Evolutionary conservation across 169 alveolate species (phyloP), one percentile per base, ranked within the genome.

Genomic region (Eimeria necatrix): DNA sequence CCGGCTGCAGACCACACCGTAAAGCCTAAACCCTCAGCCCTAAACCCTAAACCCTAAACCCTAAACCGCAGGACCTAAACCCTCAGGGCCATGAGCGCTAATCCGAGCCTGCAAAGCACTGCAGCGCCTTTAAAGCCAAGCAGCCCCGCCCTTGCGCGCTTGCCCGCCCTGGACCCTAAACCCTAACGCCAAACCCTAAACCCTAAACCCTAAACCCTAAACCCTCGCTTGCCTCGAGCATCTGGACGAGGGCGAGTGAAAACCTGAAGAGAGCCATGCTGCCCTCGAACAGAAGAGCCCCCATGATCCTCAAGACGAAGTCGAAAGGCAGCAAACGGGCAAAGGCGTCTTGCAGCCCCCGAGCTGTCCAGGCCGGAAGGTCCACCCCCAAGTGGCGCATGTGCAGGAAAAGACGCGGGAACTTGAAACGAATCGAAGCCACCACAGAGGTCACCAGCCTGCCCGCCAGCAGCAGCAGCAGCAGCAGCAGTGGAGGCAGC

Each of bases 281-380:
- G 87, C 96, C 96, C 24, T 93, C 96, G 83, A 61, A 91, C 59
- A 91, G 92, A 51, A 91, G 26, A 5, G 92, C 92, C 26, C 91
- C 53, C 84, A 76, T 76, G 22, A 81, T 81, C 32, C 95, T 83
- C 46, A 91, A 76, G 48, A 91, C 91, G 52, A 91, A 81, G 41
- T 93, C 96, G 73, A 93, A 84, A 22, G 96, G 96, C 73, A 93
- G 89, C 86, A 93, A 48, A n/a, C 94, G 78, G 59, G 94, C 74
- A 52, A 86, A 93, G 61, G 93, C 96, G 78, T 93, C 96, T 52
- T 93, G 96, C 73, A 93, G 24, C 48, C 94, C 96, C 16, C 96
- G 52, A 14, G 96, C 96, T 16, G 90, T 76, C 96, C 96, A 93
- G 7, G 96, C 96, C 52, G 96, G 83, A 48, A 93, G 59, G 52